Evolutionary conservation across 1,284 basidiomycete genomes (phyloP).

Genomic region (Microbotryomycetes sp.): DNA sequence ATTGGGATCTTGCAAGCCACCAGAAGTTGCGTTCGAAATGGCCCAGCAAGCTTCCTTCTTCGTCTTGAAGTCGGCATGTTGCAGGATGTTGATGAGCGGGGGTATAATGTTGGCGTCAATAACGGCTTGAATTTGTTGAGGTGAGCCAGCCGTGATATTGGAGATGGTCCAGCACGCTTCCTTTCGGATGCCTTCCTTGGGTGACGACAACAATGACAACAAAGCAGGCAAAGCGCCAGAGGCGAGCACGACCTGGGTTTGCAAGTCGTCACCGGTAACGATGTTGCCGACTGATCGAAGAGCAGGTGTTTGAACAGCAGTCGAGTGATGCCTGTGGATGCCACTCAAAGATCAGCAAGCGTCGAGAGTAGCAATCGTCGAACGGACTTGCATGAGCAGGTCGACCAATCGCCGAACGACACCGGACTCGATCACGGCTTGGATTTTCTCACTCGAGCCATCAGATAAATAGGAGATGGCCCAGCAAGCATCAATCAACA

Average conservation of each 20-base stretch:
- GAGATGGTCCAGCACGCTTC: conserved; percentile 99
- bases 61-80: conserved; percentile 98
- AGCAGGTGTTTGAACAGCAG: conserved; percentile 97
- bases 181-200: conserved; percentile 87
- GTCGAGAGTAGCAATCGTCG: neutral
- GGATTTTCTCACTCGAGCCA: conserved; percentile 99
- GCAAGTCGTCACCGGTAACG: conserved; percentile 96
- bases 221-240: conserved; percentile 91
- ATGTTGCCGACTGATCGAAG: conserved; percentile 98
- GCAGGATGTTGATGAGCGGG: conserved; percentile 95
- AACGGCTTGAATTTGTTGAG: conserved; percentile 86
- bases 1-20: conserved; percentile 89
- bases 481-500: conserved; percentile 99
- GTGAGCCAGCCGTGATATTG: conserved; percentile 95
- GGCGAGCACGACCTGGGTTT: conserved; percentile 96
- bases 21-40: conserved; percentile 97
- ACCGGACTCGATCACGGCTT: conserved; percentile 97
- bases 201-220: conserved; percentile 82
- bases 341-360: neutral
- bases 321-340: conserved; percentile 79
- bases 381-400: conserved; percentile 64
- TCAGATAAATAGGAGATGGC: conserved; percentile 99
- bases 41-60: conserved; percentile 99
- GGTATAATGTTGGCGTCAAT: conserved; percentile 76
- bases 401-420: conserved; percentile 97